A percentile compares a stretch with the other conserved stretches of the same genome.
These are phyloP conservation scores for Cladosporium phlei DNA, from an alignment of 2,329 filamentous ascomycete species.

Conservation along the genomic window DNA sequence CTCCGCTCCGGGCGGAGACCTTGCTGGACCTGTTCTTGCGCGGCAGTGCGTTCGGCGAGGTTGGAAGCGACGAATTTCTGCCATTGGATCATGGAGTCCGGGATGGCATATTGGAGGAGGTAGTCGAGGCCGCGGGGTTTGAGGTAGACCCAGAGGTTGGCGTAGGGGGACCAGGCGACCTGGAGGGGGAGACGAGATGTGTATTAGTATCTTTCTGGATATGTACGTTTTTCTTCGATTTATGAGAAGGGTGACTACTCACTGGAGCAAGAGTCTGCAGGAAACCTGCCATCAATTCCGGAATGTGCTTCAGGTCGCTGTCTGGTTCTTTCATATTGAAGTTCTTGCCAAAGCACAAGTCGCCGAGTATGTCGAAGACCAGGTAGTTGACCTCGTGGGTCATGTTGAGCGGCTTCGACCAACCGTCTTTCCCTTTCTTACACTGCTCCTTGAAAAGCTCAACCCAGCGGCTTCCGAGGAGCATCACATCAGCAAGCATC, in stretches of 20 bases:
- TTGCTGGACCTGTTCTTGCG: slow-evolving; percentile 16
- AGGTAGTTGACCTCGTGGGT: slow-evolving; percentile 38
- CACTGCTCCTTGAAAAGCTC: not conserved
- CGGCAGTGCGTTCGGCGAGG: slow-evolving; percentile 39
- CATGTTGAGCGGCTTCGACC: slow-evolving; percentile 33
- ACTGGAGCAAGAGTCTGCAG: slow-evolving; percentile 18
- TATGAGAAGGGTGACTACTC: slow-evolving; percentile 26
- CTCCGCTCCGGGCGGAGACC: slow-evolving; percentile 27
- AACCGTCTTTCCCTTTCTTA: not conserved
- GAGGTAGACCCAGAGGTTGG: slow-evolving; percentile 18
- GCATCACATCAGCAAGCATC: not conserved
- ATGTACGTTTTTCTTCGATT: not conserved
- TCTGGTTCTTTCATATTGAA: slow-evolving; percentile 40
- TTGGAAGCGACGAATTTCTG: slow-evolving; percentile 40
- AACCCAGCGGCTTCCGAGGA: slow-evolving; percentile 1
- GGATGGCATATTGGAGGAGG: slow-evolving; percentile 38
- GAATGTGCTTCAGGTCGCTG: slow-evolving; percentile 27
- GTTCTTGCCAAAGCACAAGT: slow-evolving; percentile 37
- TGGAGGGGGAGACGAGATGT: not conserved
- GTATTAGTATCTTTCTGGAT: not conserved
- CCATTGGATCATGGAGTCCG: slow-evolving; percentile 36
- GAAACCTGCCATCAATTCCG: slow-evolving; percentile 17
- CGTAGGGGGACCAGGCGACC: slow-evolving; percentile 17
- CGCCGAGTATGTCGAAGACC: slow-evolving; percentile 45
- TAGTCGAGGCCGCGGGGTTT: slow-evolving; percentile 33